Evolutionary conservation across 164 flowering plant species (phyloP).

Genomic region (Macadamia integrifolia): DNA sequence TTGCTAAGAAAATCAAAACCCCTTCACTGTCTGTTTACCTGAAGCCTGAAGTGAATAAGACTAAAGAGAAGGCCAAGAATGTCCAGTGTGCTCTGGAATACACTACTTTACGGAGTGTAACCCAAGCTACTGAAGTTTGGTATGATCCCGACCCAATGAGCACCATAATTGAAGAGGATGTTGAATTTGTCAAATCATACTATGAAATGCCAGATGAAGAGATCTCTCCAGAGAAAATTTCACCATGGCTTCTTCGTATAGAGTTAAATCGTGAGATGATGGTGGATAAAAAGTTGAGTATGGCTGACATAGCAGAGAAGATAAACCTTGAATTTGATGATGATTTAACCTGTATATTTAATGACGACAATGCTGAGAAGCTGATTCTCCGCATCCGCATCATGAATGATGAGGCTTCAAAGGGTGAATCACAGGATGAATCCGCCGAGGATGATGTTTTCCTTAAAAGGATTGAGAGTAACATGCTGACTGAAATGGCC

Average conservation of each 20-base stretch:
- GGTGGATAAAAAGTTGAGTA: constrained; percentile 97
- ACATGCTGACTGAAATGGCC: constrained; percentile 98
- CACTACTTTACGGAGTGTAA: constrained; percentile 92
- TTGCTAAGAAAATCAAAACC: constrained; percentile 95
- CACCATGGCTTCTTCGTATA: constrained; percentile 97
- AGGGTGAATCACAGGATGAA: constrained; percentile 82
- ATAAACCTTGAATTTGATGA: constrained; percentile 92
- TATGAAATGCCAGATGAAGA: constrained; percentile 99
- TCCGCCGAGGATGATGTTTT: constrained; percentile 99
- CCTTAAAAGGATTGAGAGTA: constrained; percentile 91
- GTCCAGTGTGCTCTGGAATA: constrained; percentile 97
- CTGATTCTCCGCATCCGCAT: constrained; percentile 93
- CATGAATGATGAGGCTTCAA: constrained; percentile 97
- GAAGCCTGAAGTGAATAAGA: constrained; percentile 68
- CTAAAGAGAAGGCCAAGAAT: constrained; percentile 90
- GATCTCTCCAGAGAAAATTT: constrained; percentile 85
- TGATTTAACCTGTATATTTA: constrained; percentile 90
- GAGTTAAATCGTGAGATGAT: constrained; percentile 98
- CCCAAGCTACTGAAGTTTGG: constrained; percentile 99
- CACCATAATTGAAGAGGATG: constrained; percentile 90
- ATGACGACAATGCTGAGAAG: constrained; percentile 97
- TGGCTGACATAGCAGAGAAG: constrained; percentile 98
- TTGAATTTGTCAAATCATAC: constrained; percentile 91
- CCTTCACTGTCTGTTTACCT: constrained; percentile 93
- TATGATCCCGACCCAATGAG: constrained; percentile 99